phyloP scores from a whole-genome alignment of 176 grass and related monocot genomes.

The Miscanthus lutarioriparius region DNA sequence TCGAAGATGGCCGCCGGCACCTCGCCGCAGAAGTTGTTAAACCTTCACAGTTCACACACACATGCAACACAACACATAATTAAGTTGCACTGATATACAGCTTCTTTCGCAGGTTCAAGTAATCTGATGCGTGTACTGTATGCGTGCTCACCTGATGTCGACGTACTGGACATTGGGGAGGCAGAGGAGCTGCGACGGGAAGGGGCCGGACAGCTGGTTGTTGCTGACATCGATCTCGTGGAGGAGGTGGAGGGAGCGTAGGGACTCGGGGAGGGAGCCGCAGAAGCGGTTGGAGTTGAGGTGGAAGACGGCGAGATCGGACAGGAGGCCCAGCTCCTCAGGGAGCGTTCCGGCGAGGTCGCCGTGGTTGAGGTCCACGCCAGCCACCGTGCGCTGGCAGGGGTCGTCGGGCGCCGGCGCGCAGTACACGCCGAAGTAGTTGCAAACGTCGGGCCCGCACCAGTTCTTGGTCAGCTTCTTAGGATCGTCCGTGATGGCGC shows the following conservation, averaged over 20 bases:
- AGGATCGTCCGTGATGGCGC: constrained; percentile 75
- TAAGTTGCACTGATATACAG: not conserved
- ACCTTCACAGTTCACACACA: constrained; percentile 31
- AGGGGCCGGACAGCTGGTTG: constrained; percentile 64
- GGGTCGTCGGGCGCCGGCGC: constrained; percentile 67
- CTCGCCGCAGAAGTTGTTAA: constrained; percentile 70
- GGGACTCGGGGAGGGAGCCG: constrained; percentile 51
- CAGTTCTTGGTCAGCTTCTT: constrained; percentile 66
- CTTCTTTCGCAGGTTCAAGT: constrained; percentile 1
- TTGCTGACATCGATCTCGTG: constrained; percentile 86
- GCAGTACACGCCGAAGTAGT: constrained; percentile 79
- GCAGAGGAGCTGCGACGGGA: constrained; percentile 60
- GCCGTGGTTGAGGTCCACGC: constrained; percentile 75
- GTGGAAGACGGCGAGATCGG: constrained; percentile 79
- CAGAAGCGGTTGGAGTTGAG: constrained; percentile 81
- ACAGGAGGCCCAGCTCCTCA: constrained; percentile 63
- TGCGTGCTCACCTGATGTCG: constrained; percentile 55
- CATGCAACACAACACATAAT: not conserved
- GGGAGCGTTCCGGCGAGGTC: constrained; percentile 61
- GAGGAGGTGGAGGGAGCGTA: constrained; percentile 60
- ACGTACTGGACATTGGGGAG: constrained; percentile 69
- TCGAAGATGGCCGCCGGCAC: constrained; percentile 73
- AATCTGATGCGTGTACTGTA: not conserved
- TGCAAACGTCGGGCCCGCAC: constrained; percentile 78
- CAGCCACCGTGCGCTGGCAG: constrained; percentile 65